A percentile compares a stretch with the other conserved stretches of the same genome.
These are phyloP conservation scores for Rhododendron mucronatum DNA, from an alignment of 148 eudicot species.

Conservation along the genomic window DNA sequence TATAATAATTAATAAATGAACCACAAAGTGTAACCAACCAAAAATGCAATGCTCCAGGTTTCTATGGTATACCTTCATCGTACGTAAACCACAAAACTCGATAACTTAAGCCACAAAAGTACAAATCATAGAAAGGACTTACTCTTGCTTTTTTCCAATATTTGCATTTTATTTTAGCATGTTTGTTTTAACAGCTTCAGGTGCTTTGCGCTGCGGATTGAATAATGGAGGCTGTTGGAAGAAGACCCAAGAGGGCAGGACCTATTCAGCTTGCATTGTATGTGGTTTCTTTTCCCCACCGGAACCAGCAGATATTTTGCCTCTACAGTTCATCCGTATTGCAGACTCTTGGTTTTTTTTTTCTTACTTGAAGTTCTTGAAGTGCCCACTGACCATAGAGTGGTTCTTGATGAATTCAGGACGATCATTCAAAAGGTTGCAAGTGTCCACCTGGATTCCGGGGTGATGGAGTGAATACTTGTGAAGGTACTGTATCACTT, in stretches of 20 bases:
- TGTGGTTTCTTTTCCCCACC: constrained; percentile 19
- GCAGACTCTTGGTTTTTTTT: not conserved
- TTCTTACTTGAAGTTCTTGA: not conserved
- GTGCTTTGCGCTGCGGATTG: constrained; percentile 64
- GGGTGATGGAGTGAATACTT: constrained; percentile 69
- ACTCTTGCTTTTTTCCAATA: not conserved
- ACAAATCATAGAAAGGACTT: not conserved
- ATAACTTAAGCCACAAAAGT: not conserved
- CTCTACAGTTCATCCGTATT: not conserved
- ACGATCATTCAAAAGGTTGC: constrained; percentile 69
- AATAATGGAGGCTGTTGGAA: constrained; percentile 98
- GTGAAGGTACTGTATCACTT: constrained; percentile 52
- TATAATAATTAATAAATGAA: not conserved
- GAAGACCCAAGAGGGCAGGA: constrained; percentile 64
- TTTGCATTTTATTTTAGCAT: not conserved
- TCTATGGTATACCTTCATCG: not conserved
- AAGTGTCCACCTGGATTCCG: constrained; percentile 81
- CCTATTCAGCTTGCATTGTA: constrained; percentile 84
- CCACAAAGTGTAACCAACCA: not conserved
- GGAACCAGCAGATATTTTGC: not conserved
- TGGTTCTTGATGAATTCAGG: constrained; percentile 32
- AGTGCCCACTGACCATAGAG: not conserved
- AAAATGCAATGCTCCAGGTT: not conserved
- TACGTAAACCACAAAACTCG: not conserved
- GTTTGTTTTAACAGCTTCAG: constrained; percentile 49